These are phyloP conservation scores for Cubamyces lactineus DNA, from an alignment of 768 basidiomycete genomes.

Conservation along the genomic window DNA sequence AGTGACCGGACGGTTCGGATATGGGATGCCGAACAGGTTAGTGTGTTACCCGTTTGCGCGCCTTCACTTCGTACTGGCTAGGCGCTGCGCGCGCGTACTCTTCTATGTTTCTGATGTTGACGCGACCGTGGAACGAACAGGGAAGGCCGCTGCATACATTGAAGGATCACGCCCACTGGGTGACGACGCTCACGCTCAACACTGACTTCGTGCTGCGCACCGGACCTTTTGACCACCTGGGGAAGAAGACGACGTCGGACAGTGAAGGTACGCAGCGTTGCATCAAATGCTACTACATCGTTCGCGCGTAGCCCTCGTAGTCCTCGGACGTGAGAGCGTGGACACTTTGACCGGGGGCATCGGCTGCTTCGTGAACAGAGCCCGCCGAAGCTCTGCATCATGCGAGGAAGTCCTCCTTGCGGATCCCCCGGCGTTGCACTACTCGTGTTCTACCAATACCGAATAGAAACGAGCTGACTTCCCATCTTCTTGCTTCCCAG, in stretches of 20 bases:
- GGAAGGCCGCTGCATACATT: constrained; percentile 83
- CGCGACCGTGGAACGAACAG: constrained; percentile 41
- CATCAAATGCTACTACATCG: neutral
- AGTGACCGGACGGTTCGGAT: constrained; percentile 93
- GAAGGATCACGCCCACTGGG: constrained; percentile 98
- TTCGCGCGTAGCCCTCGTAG: neutral
- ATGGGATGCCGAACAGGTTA: constrained; percentile 85
- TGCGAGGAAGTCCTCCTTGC: neutral
- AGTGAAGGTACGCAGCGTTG: constrained; percentile 68
- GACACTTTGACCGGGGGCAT: too few relatives aligned
- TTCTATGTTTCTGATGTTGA: neutral
- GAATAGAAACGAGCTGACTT: constrained; percentile 3
- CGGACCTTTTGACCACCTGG: constrained; percentile 90
- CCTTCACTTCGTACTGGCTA: neutral
- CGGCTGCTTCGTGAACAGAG: too few relatives aligned
- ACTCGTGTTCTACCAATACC: neutral
- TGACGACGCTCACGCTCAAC: constrained; percentile 93
- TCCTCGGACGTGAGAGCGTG: neutral
- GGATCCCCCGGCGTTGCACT: neutral
- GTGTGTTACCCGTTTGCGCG: constrained; percentile 25
- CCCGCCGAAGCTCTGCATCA: too few relatives aligned
- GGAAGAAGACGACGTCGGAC: constrained; percentile 76
- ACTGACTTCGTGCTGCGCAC: constrained; percentile 95
- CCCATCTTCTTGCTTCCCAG: constrained; percentile 41
- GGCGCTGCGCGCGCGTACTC: neutral